Base-by-base conservation (phyloP, 345 rosid species). In the Syzygium grande region DNA sequence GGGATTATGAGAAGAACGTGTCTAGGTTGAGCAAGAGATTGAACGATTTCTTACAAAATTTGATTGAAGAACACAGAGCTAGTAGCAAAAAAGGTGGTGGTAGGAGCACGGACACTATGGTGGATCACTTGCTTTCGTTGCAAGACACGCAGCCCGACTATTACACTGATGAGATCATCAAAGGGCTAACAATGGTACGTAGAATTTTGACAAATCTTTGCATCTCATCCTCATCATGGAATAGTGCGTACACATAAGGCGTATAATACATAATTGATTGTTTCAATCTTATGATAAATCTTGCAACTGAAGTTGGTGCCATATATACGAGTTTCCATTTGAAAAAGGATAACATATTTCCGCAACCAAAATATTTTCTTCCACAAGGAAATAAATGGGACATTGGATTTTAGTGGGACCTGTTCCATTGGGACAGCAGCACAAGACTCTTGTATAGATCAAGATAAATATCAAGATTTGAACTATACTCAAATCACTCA, bases 181-280 rank as follows among this genome's bases (percentile, higher is more conserved):
- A 94, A 89, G 95, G 94, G 58, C 90, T 94, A 43, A 85, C 90
- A 65, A 87, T 87, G 89, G 94, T 93, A 86, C 88, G 90, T 88
- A 73, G 34, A 49, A 58, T 11, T 25, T 58, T 0, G 29, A 58
- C 7, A n/a, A 58, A 25, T 12, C 23, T 58, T 23, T 13, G 29
- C 63, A 58, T 58, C 63, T 58, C 29, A 58, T 23, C 29, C 29
- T 58, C 29, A 58, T 58, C n/a, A 58, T 22, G 12, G 59, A 22
- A 55, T 55, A 55, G 27, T 22, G 59, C 27, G 23, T 22, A 55
- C 59, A 55, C 22, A 55, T 55, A 55, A 55, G 23, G 27, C 0
- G 59, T 11, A 55, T 55, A 55, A 55, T 55, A 55, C 27, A 4
- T 9, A 22, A 55, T 55, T 55, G 22, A 55, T 55, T 55, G 22